Evolutionary conservation across 768 basidiomycete species (phyloP).

Genomic region (Boletus edulis): DNA sequence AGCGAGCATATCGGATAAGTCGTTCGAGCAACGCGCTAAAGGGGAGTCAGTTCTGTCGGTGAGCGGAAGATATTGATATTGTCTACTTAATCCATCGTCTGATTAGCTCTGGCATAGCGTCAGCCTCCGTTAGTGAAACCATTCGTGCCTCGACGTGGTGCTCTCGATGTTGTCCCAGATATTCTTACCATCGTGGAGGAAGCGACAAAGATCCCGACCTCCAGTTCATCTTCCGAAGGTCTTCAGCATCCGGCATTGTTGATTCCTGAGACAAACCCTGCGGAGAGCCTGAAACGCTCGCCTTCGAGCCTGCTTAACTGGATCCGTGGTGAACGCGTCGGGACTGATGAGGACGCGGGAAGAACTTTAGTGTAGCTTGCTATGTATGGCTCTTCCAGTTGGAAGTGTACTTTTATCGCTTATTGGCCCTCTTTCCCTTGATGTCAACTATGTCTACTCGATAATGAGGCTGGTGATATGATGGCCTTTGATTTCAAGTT

Average conservation of each 20-base stretch:
- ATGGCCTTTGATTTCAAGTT: too few species aligned
- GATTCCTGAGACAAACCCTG: neutral
- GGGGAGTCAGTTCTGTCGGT: neutral
- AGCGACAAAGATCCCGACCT: neutral
- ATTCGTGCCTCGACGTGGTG: neutral
- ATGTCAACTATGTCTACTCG: too few species aligned
- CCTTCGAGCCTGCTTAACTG: neutral
- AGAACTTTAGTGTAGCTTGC: neutral
- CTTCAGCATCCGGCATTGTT: neutral
- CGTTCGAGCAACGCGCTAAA: neutral
- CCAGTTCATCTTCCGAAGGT: neutral
- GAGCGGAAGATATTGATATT: neutral
- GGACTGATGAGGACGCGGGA: neutral
- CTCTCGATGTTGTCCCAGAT: neutral
- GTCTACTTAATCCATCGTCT: neutral
- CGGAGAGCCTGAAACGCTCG: neutral
- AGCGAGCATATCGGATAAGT: too few species aligned
- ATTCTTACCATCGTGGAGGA: constrained; percentile 9
- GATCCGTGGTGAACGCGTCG: neutral
- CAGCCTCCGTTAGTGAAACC: neutral
- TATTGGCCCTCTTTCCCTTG: too few species aligned
- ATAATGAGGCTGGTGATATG: too few species aligned
- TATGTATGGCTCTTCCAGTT: too few species aligned
- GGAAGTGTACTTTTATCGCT: too few species aligned
- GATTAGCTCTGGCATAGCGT: neutral